Evolutionary conservation across 306 rosid species (phyloP).

Genomic region (Astragalus membranaceus): DNA sequence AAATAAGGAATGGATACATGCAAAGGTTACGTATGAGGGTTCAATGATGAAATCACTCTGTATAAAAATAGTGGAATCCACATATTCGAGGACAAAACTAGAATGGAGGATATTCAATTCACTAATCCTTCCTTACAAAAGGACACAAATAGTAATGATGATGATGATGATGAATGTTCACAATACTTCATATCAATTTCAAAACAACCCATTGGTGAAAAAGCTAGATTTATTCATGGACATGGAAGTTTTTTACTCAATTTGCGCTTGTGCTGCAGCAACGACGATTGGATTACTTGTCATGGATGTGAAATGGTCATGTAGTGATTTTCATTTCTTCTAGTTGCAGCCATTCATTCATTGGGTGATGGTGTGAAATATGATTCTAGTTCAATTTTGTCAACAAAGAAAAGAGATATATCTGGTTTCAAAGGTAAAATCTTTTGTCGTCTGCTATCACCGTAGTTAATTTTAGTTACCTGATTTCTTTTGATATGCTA

Average conservation of each 20-base stretch:
- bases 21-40: not conserved
- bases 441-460: not conserved
- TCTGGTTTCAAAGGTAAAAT: not conserved
- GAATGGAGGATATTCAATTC: not conserved
- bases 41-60: not conserved
- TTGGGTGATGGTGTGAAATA: not conserved
- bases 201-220: too few species aligned
- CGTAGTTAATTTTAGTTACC: not conserved
- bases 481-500: not conserved
- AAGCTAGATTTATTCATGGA: not conserved
- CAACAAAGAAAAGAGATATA: not conserved
- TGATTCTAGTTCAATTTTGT: not conserved
- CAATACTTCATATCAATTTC: too few species aligned
- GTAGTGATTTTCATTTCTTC: not conserved
- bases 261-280: not conserved
- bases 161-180: too few species aligned
- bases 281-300: not conserved
- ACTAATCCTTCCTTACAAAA: not conserved
- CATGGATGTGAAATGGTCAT: not conserved
- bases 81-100: not conserved
- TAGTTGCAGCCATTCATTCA: not conserved
- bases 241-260: not conserved
- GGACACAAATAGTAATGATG: not conserved
- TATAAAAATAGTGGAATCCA: not conserved
- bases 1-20: not conserved